Evolutionary conservation across 495 filamentous ascomycete genomes (phyloP).

Genomic region (Daldinia caldariorum): DNA sequence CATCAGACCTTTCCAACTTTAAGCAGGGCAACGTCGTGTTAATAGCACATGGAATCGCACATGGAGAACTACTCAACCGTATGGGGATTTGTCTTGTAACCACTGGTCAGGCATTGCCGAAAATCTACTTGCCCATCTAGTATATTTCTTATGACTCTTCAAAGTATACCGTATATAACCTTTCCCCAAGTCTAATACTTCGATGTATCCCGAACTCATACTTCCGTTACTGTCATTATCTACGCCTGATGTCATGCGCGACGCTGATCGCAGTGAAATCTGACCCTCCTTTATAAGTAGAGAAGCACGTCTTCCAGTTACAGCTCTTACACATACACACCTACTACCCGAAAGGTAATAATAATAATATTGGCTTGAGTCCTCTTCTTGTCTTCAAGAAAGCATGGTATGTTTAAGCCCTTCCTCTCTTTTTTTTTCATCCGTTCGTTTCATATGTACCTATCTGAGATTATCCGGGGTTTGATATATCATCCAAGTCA

Average conservation of each 20-base stretch:
- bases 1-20: slow-evolving; percentile 36
- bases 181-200: slow-evolving; percentile 26
- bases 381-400: slow-evolving; percentile 36
- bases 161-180: slow-evolving; percentile 30
- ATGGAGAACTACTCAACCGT: slow-evolving; percentile 26
- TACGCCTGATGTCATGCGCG: slow-evolving; percentile 38
- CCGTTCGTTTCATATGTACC: slow-evolving; percentile 26
- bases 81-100: slow-evolving; percentile 22
- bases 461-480: slow-evolving; percentile 2
- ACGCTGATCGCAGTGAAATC: slow-evolving; percentile 20
- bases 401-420: slow-evolving; percentile 46
- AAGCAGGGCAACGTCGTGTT: slow-evolving; percentile 31
- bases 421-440: slow-evolving; percentile 10
- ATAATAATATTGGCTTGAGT: slow-evolving; percentile 27
- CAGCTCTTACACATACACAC: slow-evolving; percentile 26
- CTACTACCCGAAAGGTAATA: slow-evolving; percentile 8
- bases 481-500: slow-evolving; percentile 1
- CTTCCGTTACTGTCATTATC: slow-evolving; percentile 12
- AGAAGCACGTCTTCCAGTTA: slow-evolving; percentile 18
- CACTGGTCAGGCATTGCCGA: slow-evolving; percentile 32
- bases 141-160: slow-evolving; percentile 32
- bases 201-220: slow-evolving; percentile 16
- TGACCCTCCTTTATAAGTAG: slow-evolving; percentile 32
- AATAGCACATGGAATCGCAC: slow-evolving; percentile 32
- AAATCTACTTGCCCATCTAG: slow-evolving; percentile 19